A percentile compares a stretch with the other conserved stretches of the same genome.
These are phyloP conservation scores for Eleusine coracana DNA, from an alignment of 176 grass and related monocot genomes.

Conservation along the genomic window DNA sequence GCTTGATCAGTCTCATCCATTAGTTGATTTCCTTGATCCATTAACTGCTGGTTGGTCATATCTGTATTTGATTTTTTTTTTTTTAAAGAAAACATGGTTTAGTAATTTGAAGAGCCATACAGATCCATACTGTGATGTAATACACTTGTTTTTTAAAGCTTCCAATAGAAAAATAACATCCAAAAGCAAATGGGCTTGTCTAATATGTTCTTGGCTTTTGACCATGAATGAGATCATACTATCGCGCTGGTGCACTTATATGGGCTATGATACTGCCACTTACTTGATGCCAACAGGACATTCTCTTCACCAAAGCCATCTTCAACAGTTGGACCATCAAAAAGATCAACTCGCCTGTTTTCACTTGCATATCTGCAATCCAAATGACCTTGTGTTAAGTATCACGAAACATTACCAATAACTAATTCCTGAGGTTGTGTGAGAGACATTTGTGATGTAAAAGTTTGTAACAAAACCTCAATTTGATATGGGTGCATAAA, in stretches of 20 bases:
- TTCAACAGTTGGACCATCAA: slow-evolving; percentile 73
- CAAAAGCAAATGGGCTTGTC: background rate
- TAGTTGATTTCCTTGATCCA: slow-evolving; percentile 70
- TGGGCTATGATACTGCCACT: slow-evolving; percentile 31
- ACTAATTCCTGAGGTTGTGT: background rate
- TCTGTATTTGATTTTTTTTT: slow-evolving; percentile 43
- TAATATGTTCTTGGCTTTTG: background rate
- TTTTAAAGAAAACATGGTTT: background rate
- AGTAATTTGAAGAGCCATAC: slow-evolving; percentile 12
- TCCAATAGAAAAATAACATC: background rate
- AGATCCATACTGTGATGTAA: slow-evolving; percentile 18
- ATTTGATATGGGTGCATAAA: background rate
- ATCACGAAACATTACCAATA: background rate
- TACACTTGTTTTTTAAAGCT: slow-evolving; percentile 14
- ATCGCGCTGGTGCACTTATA: slow-evolving; percentile 7
- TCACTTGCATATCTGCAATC: slow-evolving; percentile 75
- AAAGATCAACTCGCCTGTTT: slow-evolving; percentile 87
- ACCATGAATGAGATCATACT: slow-evolving; percentile 16
- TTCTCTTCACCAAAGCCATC: slow-evolving; percentile 92
- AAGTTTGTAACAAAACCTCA: background rate
- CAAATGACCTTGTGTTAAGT: slow-evolving; percentile 21
- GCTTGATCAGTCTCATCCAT: slow-evolving; percentile 95
- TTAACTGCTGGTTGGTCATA: slow-evolving; percentile 95
- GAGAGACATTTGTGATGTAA: slow-evolving; percentile 1
- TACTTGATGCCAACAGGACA: slow-evolving; percentile 77